A percentile compares a stretch with the other conserved stretches of the same genome.
phyloP scores from a whole-genome alignment of 441 rosid genomes.

The Euphorbia schlechtendalii region DNA sequence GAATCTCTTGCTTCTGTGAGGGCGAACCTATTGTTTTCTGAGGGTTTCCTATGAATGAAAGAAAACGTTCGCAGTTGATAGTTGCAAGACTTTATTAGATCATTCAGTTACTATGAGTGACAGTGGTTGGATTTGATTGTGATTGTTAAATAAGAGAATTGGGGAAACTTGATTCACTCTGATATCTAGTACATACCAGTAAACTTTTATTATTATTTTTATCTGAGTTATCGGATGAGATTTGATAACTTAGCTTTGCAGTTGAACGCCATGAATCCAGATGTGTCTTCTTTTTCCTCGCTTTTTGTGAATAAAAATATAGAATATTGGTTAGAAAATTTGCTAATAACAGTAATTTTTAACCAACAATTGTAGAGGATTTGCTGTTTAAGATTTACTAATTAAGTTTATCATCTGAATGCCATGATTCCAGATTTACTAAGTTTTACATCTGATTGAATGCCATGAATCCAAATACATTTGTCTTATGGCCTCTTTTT shows the following conservation, averaged over 20 bases:
- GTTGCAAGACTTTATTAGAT: neutral
- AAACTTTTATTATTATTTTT: too few relatives aligned
- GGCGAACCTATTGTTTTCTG: neutral
- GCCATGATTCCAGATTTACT: too few relatives aligned
- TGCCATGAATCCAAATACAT: neutral
- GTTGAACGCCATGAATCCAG: too few relatives aligned
- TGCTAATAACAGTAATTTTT: neutral
- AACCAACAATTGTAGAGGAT: neutral
- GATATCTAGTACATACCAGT: too few relatives aligned
- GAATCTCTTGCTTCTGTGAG: neutral
- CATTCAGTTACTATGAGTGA: neutral
- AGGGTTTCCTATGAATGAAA: neutral
- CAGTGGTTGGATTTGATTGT: neutral
- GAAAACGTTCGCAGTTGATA: neutral
- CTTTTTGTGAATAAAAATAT: neutral
- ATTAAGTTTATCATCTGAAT: neutral
- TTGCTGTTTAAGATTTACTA: neutral
- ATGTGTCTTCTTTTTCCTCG: too few relatives aligned
- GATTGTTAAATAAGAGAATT: neutral
- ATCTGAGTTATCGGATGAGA: too few relatives aligned
- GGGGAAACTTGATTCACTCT: neutral
- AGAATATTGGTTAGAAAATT: neutral
- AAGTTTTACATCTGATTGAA: too few relatives aligned
- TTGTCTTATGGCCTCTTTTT: neutral
- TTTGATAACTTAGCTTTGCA: too few relatives aligned